phyloP scores from a whole-genome alignment of 129 eudicot species.

The Flaveria brownii region DNA sequence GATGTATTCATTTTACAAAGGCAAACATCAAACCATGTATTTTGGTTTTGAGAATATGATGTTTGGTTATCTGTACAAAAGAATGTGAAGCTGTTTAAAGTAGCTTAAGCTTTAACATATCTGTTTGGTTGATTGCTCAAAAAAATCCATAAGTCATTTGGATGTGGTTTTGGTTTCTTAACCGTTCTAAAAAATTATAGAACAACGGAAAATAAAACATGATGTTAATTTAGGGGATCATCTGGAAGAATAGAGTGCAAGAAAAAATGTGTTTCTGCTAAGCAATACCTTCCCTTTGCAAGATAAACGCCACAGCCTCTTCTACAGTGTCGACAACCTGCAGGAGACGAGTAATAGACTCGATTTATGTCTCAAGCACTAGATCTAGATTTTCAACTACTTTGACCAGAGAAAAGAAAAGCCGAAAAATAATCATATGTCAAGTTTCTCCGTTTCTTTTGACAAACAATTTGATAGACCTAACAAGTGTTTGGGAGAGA shows the following conservation, averaged over 20 bases:
- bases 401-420: background rate
- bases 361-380: background rate
- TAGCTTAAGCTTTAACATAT: background rate
- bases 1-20: background rate
- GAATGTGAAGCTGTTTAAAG: background rate
- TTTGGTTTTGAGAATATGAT: background rate
- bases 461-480: conserved; percentile 4
- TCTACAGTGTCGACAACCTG: conserved; percentile 86
- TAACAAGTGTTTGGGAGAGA: background rate
- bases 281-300: conserved; percentile 37
- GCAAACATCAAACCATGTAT: background rate
- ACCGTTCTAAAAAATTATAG: background rate
- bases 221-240: background rate
- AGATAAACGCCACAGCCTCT: conserved; percentile 71
- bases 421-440: background rate
- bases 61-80: background rate
- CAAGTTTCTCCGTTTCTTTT: conserved; percentile 10
- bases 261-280: conserved; percentile 20
- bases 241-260: background rate
- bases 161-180: conserved; percentile 10
- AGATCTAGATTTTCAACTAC: background rate
- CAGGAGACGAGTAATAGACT: conserved; percentile 10
- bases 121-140: background rate
- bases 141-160: background rate
- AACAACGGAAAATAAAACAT: background rate